phyloP scores from a whole-genome alignment of 139 green algal genomes.

The Pycnococcus provasolii region DNA sequence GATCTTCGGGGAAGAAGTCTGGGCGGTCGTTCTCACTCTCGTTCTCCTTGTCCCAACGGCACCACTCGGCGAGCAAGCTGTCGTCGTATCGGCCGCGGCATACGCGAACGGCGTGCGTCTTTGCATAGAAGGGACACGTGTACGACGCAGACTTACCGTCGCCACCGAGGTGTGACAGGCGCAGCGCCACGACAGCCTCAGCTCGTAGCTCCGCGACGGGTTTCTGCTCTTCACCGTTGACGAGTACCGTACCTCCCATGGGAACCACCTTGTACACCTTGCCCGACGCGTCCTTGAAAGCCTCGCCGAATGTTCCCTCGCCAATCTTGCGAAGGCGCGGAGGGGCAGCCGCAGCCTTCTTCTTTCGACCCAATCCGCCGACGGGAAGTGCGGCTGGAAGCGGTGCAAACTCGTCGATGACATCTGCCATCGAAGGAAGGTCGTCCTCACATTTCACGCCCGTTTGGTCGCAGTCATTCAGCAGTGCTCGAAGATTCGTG shows the following conservation, averaged over 20 bases:
- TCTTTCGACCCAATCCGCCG: no score
- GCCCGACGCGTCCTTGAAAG: constrained; percentile 42
- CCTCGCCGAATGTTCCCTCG: constrained; percentile 90
- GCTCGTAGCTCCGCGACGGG: constrained; percentile 54
- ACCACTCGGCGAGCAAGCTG: constrained; percentile 42
- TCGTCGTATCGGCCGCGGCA: constrained; percentile 44
- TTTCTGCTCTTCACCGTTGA: constrained; percentile 64
- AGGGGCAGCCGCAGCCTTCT: no score
- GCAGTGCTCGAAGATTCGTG: no score
- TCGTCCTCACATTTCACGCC: no score
- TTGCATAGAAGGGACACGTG: not conserved
- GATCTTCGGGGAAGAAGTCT: constrained; percentile 37
- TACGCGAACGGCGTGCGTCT: constrained; percentile 39
- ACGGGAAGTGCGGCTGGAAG: no score
- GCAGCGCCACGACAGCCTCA: constrained; percentile 57
- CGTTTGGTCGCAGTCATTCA: no score
- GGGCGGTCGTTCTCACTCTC: constrained; percentile 57
- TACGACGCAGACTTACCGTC: not conserved
- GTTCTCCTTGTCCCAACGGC: constrained; percentile 37
- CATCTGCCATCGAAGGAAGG: no score
- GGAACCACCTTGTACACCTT: constrained; percentile 74
- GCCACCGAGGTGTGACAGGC: constrained; percentile 46
- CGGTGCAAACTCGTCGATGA: no score
- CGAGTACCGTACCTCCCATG: constrained; percentile 63
- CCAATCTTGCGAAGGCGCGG: constrained; percentile 44